Evolutionary conservation across 2,329 filamentous ascomycete genomes (phyloP), one percentile per base, ranked within the genome.

Genomic region (Trichophaea hybrida): DNA sequence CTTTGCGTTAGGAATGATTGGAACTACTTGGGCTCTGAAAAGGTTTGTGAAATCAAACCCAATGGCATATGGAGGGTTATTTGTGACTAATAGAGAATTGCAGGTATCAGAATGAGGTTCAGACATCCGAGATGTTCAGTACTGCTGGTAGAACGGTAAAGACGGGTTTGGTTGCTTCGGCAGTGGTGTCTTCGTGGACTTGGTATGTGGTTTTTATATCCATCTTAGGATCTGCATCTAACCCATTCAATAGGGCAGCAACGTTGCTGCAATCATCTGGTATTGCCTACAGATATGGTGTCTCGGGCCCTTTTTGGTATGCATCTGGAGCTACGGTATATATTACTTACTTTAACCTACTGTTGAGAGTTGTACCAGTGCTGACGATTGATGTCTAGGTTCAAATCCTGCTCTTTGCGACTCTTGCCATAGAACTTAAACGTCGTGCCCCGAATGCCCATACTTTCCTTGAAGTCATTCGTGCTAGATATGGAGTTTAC

Each of bases 171-270:
- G 88, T 94, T 0, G 86, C 87, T 8, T 86, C 87, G 4, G 89
- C 88, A 13, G 89, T 95, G n/a, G 88, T 94, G 2, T 90, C 85
- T 13, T 89, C 85, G 4, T 95, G 90, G 89, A 94, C 89, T 0
- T 94, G 88, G 59, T 59, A 37, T 12, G 58, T 59, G 12, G 31
- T 50, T 15, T 50, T 10, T 10, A 51, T 37, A 12, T 40, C 7
- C 12, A n/a, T 5, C 10, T 17, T 46, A 13, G 15, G 4, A 12
- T n/a, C 48, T 24, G 15, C 15, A 50, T 4, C 31, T 50, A 33
- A 17, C n/a, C 31, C 48, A 12, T 24, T 43, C 48, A 32, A 13
- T 33, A 59, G 58, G 88, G 88, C 88, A 0, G 88, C 87, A 24
- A 93, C 87, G 0, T 75, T 91, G 1, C 76, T 93, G 1, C 87